Base-by-base conservation (phyloP, 257 asterid genomes). In the Verbena officinalis region DNA sequence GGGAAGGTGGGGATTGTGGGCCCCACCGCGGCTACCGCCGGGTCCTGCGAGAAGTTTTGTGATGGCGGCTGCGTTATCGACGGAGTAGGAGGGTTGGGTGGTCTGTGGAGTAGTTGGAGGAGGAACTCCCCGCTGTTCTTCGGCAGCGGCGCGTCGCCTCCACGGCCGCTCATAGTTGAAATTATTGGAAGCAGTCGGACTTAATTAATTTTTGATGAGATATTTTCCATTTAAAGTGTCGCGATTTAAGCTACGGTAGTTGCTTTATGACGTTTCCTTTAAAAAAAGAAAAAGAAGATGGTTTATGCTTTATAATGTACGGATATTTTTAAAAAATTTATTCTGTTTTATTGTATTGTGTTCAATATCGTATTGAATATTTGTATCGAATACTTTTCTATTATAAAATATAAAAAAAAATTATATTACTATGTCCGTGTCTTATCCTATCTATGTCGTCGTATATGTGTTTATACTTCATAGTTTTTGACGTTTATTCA, bases 1-100 rank as follows among this genome's bases (percentile, higher is more conserved):
- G 81, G 64, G 4, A 59, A 58, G 38, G 80, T 36, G 13, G 75
- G 77, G 30, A 80, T 17, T 5, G 82, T 31, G 65, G 88, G 90
- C 0, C 97, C 95, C 8, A 85, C 80, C 17, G 92, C 85, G 11
- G 97, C 96, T 23, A 92, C 92, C 52, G 97, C 97, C 13, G 98
- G 98, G 69, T 91, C 96, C 63, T 74, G 82, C 0, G 85, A 20
- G 54, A 81, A 77, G 17, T 63, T 54, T 30, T 74, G 94, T 15
- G 77, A 24, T 10, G 68, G 66, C 9, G 63, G 73, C 72, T 57
- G 74, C 7, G 67, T 73, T 5, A 45, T 51, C 1, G 70, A 22
- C 4, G 73, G 67, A 4, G 72, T 24, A 27, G 65, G 73, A 38
- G 59, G 7, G 67, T 65, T 70, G 70, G 83, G 67, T 6, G 81